Evolutionary conservation across 225 moss, liverwort and hornwort species (phyloP).

Genomic region (Pseudoscleropodium purum): DNA sequence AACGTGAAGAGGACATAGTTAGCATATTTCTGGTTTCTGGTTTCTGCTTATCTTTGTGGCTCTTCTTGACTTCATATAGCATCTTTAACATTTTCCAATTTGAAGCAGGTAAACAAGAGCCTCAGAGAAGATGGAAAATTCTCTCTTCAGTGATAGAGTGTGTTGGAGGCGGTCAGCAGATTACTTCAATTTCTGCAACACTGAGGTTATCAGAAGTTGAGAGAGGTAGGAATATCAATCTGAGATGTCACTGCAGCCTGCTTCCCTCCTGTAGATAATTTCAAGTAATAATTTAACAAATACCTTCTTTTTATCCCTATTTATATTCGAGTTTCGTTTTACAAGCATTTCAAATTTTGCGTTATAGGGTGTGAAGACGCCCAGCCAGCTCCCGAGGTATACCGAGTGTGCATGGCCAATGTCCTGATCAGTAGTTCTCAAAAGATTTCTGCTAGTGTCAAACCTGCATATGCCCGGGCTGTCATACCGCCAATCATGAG

Average conservation of each 20-base stretch:
- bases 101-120: slow-evolving; percentile 19
- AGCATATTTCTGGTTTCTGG: neutral
- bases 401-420: slow-evolving; percentile 93
- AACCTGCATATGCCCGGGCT: slow-evolving; percentile 43
- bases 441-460: slow-evolving; percentile 60
- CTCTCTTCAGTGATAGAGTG: slow-evolving; percentile 55
- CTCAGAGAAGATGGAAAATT: slow-evolving; percentile 26
- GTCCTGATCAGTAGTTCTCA: slow-evolving; percentile 83
- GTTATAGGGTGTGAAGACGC: slow-evolving; percentile 4
- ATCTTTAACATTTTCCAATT: neutral
- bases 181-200: slow-evolving; percentile 33
- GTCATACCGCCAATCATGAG: slow-evolving; percentile 51
- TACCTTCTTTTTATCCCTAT: neutral
- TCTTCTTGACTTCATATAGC: neutral
- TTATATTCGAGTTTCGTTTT: neutral
- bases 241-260: neutral
- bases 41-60: neutral
- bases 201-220: slow-evolving; percentile 7
- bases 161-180: slow-evolving; percentile 30
- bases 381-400: slow-evolving; percentile 32
- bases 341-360: neutral
- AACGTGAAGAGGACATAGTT: neutral
- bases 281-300: neutral
- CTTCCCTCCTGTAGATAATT: neutral
- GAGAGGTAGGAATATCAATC: slow-evolving; percentile 1